phyloP scores from a whole-genome alignment of 768 basidiomycete genomes.

The Lactifluus piperatus region DNA sequence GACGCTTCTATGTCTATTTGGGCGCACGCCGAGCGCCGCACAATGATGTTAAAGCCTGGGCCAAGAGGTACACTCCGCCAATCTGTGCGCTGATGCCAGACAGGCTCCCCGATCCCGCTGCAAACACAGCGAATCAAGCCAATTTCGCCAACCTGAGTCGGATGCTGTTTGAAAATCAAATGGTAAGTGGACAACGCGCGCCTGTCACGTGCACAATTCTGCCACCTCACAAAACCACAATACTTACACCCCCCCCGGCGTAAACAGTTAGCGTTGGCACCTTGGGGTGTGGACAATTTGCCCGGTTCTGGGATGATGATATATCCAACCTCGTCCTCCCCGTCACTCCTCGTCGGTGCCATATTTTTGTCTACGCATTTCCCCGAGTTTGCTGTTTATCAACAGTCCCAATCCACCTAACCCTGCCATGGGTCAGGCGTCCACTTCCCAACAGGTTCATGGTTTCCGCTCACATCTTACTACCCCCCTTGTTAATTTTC shows the following conservation, averaged over 20 bases:
- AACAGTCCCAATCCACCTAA: conserved; percentile 4
- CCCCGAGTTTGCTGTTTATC: conserved; percentile 32
- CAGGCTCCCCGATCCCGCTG: conserved; percentile 41
- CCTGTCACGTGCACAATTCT: neutral
- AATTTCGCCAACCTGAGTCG: conserved; percentile 48
- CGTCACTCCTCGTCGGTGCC: conserved; percentile 15
- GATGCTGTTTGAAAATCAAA: conserved; percentile 42
- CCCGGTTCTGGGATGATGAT: conserved; percentile 20
- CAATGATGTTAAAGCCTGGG: conserved; percentile 43
- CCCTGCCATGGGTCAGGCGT: conserved; percentile 40
- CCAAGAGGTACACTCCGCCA: conserved; percentile 36
- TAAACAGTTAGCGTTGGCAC: conserved; percentile 14
- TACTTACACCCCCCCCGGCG: too few species aligned
- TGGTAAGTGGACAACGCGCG: conserved; percentile 31
- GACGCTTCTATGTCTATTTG: conserved; percentile 35
- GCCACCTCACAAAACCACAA: too few species aligned
- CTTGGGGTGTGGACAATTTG: conserved; percentile 13
- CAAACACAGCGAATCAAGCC: conserved; percentile 42
- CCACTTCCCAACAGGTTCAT: conserved; percentile 31
- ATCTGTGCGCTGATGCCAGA: conserved; percentile 59
- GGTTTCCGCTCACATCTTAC: neutral
- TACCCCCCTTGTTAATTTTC: neutral
- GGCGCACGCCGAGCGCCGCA: conserved; percentile 35
- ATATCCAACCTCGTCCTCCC: conserved; percentile 14
- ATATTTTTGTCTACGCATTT: conserved; percentile 35